These are phyloP conservation scores for Lactarius hengduanensis DNA, from an alignment of 768 basidiomycete species.

Conservation along the genomic window DNA sequence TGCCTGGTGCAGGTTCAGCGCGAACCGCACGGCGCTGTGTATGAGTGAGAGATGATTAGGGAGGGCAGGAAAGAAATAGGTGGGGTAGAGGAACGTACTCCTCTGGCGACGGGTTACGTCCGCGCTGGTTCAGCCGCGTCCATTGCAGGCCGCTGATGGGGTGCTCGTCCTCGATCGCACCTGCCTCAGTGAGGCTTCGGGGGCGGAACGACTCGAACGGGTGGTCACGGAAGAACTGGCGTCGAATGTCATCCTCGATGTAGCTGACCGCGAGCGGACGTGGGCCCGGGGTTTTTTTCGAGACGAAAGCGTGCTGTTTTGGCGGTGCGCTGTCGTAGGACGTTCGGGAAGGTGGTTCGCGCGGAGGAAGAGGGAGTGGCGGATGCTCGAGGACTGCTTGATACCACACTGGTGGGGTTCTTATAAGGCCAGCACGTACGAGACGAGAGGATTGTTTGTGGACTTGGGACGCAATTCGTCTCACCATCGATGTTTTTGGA, in stretches of 20 bases:
- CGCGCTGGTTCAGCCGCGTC: constrained; percentile 78
- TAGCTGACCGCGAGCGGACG: constrained; percentile 65
- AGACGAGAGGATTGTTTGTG: constrained; percentile 85
- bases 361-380: constrained; percentile 82
- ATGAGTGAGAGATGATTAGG: constrained; percentile 19
- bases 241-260: constrained; percentile 60
- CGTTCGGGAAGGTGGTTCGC: constrained; percentile 59
- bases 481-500: constrained; percentile 52
- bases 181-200: constrained; percentile 70
- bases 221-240: constrained; percentile 93
- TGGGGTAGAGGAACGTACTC: constrained; percentile 58
- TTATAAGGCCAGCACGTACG: constrained; percentile 61
- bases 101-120: constrained; percentile 80
- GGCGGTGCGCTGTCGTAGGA: constrained; percentile 45
- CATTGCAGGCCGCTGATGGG: constrained; percentile 61
- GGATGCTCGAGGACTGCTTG: constrained; percentile 83
- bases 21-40: constrained; percentile 72
- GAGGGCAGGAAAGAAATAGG: background rate
- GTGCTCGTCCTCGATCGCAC: constrained; percentile 53
- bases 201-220: constrained; percentile 94
- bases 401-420: constrained; percentile 77
- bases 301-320: constrained; percentile 20
- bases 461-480: constrained; percentile 82
- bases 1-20: constrained; percentile 70
- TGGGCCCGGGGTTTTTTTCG: constrained; percentile 19